Base-by-base conservation (phyloP, 768 basidiomycete species). In the Leccinum rimulosum region DNA sequence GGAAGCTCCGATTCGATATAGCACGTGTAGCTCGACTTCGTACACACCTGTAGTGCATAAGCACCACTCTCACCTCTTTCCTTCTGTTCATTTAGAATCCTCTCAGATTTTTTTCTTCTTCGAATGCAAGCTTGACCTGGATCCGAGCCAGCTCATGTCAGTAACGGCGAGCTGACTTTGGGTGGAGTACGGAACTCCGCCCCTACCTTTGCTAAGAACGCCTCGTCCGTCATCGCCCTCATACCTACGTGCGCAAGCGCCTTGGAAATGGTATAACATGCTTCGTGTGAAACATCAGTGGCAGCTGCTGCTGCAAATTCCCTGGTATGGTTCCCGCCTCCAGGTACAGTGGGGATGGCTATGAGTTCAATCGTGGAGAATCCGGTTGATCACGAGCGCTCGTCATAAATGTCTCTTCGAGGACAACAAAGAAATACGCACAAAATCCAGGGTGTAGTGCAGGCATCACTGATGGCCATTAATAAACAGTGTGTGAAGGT, bases 321-420 rank as follows among this genome's bases (percentile, higher is more conserved):
- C 2, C 73, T 74, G 0, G 92, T 93, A 64, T 93, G 92, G 66
- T 93, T 93, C 8, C 90, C 90, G 11, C 90, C 91, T 62, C 84
- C 79, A 0, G 75, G 69, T 22, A 84, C 76, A 0, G 88, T 91
- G 3, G 91, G 92, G 45, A 93, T 93, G 11, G 88, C 91, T 91
- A 19, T 50, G 14, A 36, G 47, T 56, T 54, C 2, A 43, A 45
- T n/a, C 28, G 14, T 38, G 19, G 9, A 47, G 3, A 11, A 11
- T 17, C 33, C 27, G 17, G n/a, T 36, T 19, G 48, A 25, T 17
- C 14, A 11, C 27, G 48, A 25, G 15, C 17, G 12, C 19, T 38
- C 28, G 31, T 61, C 59, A 58, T 30, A 35, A 15, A 40, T 11
- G 25, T 50, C 35, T 51, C 22, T 6, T 35, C 28, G 45, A 53